Evolutionary conservation across 768 basidiomycete species (phyloP).

Genomic region (Mycena latifolia): DNA sequence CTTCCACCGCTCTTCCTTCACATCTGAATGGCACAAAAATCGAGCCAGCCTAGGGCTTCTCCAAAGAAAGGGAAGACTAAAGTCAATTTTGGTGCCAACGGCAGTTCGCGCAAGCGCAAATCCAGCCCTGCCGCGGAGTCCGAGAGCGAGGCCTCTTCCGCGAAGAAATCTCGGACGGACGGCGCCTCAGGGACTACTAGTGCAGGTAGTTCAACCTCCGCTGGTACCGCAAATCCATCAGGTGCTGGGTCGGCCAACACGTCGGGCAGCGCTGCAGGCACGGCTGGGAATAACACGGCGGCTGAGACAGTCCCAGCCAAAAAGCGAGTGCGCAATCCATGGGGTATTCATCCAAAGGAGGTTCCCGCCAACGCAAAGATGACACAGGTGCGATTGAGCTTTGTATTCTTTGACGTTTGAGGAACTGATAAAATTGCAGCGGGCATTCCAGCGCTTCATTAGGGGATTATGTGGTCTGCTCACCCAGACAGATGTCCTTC

Average conservation of each 20-base stretch:
- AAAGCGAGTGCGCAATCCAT: constrained; percentile 8
- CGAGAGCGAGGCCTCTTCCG: not conserved
- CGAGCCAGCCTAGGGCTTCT: not conserved
- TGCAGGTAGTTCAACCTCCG: no score
- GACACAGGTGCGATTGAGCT: constrained; percentile 3
- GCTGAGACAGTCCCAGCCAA: not conserved
- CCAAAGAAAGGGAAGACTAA: constrained; percentile 1
- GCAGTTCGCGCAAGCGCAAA: not conserved
- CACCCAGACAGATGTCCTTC: constrained; percentile 5
- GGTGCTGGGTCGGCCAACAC: constrained; percentile 1
- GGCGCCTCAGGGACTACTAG: not conserved
- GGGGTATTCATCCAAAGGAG: constrained; percentile 12
- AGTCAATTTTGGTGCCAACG: constrained; percentile 4
- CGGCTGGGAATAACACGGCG: not conserved
- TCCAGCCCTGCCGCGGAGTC: not conserved
- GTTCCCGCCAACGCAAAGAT: not conserved
- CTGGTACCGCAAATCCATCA: not conserved
- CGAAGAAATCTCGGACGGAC: constrained; percentile 2
- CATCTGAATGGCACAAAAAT: not conserved
- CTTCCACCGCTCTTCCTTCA: not conserved
- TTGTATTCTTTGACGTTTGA: not conserved
- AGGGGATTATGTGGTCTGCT: constrained; percentile 5
- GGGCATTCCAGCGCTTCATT: constrained; percentile 17
- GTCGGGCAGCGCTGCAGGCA: not conserved
- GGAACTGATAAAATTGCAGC: constrained; percentile 10